Conservation (phyloP, 805 yeast species). For the Kregervanrija fluxuum region DNA sequence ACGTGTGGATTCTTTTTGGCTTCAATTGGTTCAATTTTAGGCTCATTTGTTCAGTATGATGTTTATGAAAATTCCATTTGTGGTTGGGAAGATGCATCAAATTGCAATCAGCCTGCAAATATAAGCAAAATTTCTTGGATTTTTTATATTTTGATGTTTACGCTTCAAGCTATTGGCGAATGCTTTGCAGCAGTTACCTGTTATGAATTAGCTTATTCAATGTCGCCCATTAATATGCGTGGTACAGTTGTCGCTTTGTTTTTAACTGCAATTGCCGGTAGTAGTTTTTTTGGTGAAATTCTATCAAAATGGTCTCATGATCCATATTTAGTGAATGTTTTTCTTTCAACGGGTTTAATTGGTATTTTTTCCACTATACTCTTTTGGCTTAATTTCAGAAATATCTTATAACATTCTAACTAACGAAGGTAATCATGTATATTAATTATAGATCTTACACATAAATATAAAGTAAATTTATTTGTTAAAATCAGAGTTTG, state of each 20-base stretch:
- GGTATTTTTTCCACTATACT: slow-evolving; percentile 25
- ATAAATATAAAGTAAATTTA: too few relatives aligned
- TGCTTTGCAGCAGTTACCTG: slow-evolving; percentile 46
- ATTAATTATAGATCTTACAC: neutral
- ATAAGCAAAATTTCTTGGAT: slow-evolving; percentile 28
- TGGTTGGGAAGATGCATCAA: slow-evolving; percentile 27
- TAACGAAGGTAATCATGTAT: neutral
- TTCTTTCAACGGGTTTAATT: slow-evolving; percentile 27
- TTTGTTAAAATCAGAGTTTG: too few relatives aligned
- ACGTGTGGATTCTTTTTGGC: slow-evolving; percentile 40
- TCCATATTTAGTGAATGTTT: slow-evolving; percentile 33
- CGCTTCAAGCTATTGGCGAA: slow-evolving; percentile 45
- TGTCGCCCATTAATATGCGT: slow-evolving; percentile 43
- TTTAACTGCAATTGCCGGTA: slow-evolving; percentile 34
- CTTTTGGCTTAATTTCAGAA: slow-evolving; percentile 12
- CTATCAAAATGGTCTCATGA: slow-evolving; percentile 33
- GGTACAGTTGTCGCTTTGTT: slow-evolving; percentile 41
- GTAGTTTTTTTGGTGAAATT: slow-evolving; percentile 38
- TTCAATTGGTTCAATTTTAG: slow-evolving; percentile 39
- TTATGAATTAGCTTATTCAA: slow-evolving; percentile 47
- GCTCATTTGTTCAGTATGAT: slow-evolving; percentile 38
- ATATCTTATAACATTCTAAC: neutral
- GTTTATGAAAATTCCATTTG: slow-evolving; percentile 40
- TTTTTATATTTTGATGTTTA: slow-evolving; percentile 28
- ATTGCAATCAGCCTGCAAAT: slow-evolving; percentile 11